phyloP scores from a whole-genome alignment of 345 rosid genomes.

The Populus euphratica region DNA sequence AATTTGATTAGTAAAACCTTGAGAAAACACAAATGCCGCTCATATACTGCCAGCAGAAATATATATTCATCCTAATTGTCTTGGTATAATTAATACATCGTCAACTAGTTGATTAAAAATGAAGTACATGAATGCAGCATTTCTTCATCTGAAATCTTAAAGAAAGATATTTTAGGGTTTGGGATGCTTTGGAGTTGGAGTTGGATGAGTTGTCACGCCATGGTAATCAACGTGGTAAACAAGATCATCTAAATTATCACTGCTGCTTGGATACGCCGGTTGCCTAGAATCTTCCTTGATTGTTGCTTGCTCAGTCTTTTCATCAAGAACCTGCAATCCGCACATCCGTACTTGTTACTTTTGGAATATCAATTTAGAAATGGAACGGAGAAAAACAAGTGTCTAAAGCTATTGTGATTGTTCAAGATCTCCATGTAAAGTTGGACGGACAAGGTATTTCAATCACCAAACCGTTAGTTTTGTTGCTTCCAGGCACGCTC shows the following conservation, averaged over 20 bases:
- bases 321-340: conserved; percentile 33
- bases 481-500: too few species aligned
- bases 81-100: not conserved
- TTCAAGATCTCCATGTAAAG: too few species aligned
- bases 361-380: not conserved
- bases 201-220: conserved; percentile 58
- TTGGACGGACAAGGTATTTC: too few species aligned
- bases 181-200: conserved; percentile 60
- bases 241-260: conserved; percentile 17
- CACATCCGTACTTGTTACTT: not conserved
- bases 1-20: not conserved
- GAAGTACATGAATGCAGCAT: not conserved
- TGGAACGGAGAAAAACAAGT: not conserved
- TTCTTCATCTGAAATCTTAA: not conserved
- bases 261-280: conserved; percentile 8
- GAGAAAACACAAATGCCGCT: not conserved
- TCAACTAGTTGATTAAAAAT: not conserved
- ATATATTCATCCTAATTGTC: not conserved
- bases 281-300: not conserved
- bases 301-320: conserved; percentile 4
- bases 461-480: too few species aligned
- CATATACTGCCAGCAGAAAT: not conserved
- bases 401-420: too few species aligned
- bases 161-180: conserved; percentile 26
- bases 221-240: conserved; percentile 52